Percentiles rank a stretch among this genome's conserved stretches.
Conservation (phyloP, 2,329 filamentous ascomycete genomes). For the Trichophyton schoenleinii region DNA sequence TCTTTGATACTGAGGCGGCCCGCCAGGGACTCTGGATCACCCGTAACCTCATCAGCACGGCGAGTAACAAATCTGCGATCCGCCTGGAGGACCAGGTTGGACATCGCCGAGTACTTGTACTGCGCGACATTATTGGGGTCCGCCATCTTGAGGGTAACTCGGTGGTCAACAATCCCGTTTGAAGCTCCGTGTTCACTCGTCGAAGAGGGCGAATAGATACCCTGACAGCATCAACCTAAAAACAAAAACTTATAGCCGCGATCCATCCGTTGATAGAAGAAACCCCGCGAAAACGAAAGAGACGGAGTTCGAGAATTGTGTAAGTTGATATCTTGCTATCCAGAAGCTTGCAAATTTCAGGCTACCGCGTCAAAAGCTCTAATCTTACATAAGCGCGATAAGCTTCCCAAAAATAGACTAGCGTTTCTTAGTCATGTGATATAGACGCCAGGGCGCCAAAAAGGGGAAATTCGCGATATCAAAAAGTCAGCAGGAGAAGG, state of each 20-base stretch:
- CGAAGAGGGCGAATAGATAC: neutral
- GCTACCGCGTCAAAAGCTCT: neutral
- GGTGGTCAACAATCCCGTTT: neutral
- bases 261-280: neutral
- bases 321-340: constrained; percentile 1
- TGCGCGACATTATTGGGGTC: constrained; percentile 70
- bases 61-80: constrained; percentile 91
- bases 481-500: neutral
- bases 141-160: constrained; percentile 45
- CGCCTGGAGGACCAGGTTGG: constrained; percentile 99
- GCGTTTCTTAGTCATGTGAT: neutral
- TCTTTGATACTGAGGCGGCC: constrained; percentile 86
- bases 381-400: neutral
- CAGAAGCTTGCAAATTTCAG: neutral
- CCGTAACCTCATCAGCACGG: constrained; percentile 85
- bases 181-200: neutral
- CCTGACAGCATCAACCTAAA: neutral
- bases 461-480: neutral
- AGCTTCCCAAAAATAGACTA: neutral
- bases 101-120: constrained; percentile 99
- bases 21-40: constrained; percentile 92
- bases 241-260: neutral
- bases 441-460: neutral
- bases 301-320: neutral
- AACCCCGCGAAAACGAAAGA: neutral